Conservation (phyloP, 2,329 filamentous ascomycete species). For the Diplocarpon rosae region DNA sequence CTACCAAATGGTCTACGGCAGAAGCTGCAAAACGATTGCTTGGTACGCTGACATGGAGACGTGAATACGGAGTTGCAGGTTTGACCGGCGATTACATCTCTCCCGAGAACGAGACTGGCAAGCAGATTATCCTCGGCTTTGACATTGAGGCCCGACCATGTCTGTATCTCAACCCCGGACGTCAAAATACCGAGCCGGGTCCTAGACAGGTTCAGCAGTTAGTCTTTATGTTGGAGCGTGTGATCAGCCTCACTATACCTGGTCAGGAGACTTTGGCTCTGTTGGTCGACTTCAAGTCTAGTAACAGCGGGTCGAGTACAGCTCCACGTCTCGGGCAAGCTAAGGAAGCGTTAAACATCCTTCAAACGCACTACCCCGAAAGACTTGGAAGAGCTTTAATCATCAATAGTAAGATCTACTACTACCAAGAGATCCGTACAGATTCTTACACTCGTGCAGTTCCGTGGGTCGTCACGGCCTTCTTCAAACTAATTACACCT, state of each 20-base stretch:
- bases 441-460: constrained; percentile 39
- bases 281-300: constrained; percentile 83
- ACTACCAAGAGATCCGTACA: too few relatives aligned
- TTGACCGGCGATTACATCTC: constrained; percentile 81
- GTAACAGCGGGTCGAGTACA: constrained; percentile 61
- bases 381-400: constrained; percentile 80
- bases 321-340: constrained; percentile 64
- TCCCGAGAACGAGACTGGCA: constrained; percentile 91
- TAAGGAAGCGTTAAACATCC: constrained; percentile 74
- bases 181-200: constrained; percentile 83
- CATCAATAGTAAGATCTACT: constrained; percentile 57
- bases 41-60: constrained; percentile 74
- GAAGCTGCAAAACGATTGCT: constrained; percentile 71
- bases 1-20: constrained; percentile 76
- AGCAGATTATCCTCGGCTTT: constrained; percentile 82
- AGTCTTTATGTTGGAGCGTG: constrained; percentile 89
- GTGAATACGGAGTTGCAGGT: constrained; percentile 70
- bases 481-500: constrained; percentile 91
- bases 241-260: constrained; percentile 76
- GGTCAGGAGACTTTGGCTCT: constrained; percentile 80
- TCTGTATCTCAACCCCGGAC: constrained; percentile 78
- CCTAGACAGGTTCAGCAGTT: constrained; percentile 86
- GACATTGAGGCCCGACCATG: constrained; percentile 80
- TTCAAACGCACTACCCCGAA: constrained; percentile 95
- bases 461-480: constrained; percentile 81